Evolutionary conservation across 441 rosid species (phyloP), one percentile per base, ranked within the genome.

Genomic region (Euphorbia celastroides): DNA sequence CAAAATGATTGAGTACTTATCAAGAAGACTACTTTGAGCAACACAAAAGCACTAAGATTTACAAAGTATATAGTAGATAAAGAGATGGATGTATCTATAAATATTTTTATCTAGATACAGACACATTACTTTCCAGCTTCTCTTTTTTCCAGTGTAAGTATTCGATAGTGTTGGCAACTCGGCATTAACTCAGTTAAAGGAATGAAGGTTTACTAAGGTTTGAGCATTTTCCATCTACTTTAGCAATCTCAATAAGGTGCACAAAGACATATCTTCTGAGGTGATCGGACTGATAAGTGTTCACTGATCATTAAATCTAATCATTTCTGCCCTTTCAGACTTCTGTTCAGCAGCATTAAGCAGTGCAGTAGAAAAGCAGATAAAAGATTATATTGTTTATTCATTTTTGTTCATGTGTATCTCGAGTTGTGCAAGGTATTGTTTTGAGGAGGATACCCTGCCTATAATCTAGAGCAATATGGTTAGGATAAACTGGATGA

Each of bases 151-250:
- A n/a, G 55, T n/a, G 27, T 58, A 7, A 31, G 32, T 23, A 28
- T 54, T 34, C 57, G 4, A 62, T 31, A 27, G 28, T 12, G 22
- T 6, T 38, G 28, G 38, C 52, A 27, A 44, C 50, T 44, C 16
- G 12, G 26, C 62, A 56, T 1, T 2, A 5, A 20, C 17, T n/a
- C 12, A 32, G 23, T 11, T 9, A 34, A 34, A 22, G 7, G 17
- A 32, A 27, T n/a, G 42, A 44, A 57, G 9, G 7, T 19, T 32
- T 11, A 13, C 28, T 46, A 1, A 31, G 48, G 64, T 17, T 25
- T 30, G 10, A 60, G 25, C 31, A 68, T 32, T 57, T 25, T 58
- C 59, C 32, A 60, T 68, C 59, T 32, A 20, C n/a, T n/a, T 46
- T 11, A 3, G 59, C 32, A 12, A 36, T 26, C 55, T 56, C 19